These are phyloP conservation scores for Ascoidea asiatica DNA, from an alignment of 805 yeast genomes.

Conservation along the genomic window DNA sequence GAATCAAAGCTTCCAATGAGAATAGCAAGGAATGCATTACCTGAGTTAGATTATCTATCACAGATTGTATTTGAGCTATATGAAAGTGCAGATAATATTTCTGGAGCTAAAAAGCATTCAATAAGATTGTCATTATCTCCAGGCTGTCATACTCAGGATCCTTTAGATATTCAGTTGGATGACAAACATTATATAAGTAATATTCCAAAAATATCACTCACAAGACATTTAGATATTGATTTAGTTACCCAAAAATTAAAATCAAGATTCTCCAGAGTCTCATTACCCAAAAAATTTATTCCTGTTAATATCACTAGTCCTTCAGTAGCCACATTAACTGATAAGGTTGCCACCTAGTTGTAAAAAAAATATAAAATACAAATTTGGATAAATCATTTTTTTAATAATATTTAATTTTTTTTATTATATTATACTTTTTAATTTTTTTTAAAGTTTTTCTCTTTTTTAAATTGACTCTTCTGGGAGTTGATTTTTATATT, in stretches of 20 bases:
- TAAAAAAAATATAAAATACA: too few relatives aligned
- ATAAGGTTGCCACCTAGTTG: background rate
- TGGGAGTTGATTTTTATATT: too few relatives aligned
- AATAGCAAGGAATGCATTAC: constrained; percentile 87
- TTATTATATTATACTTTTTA: too few relatives aligned
- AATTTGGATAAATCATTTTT: too few relatives aligned
- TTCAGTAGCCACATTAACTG: constrained; percentile 15
- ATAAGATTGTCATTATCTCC: constrained; percentile 88
- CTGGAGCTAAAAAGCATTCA: constrained; percentile 71
- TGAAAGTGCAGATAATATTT: constrained; percentile 58
- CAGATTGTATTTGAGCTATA: constrained; percentile 90
- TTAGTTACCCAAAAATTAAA: constrained; percentile 70
- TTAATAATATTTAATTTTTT: too few relatives aligned
- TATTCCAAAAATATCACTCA: constrained; percentile 78
- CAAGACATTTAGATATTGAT: constrained; percentile 88
- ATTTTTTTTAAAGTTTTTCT: too few relatives aligned
- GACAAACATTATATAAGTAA: constrained; percentile 95
- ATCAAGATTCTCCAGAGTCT: constrained; percentile 74
- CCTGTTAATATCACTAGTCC: constrained; percentile 83
- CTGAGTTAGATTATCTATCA: constrained; percentile 90
- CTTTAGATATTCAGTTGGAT: constrained; percentile 91
- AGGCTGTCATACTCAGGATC: constrained; percentile 97
- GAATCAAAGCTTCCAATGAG: constrained; percentile 93
- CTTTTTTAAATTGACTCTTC: too few relatives aligned
- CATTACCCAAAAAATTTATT: constrained; percentile 80